Evolutionary conservation across 75 land plant species (phyloP), one percentile per base, ranked within the genome.

Genomic region (Sequoia sempervirens): DNA sequence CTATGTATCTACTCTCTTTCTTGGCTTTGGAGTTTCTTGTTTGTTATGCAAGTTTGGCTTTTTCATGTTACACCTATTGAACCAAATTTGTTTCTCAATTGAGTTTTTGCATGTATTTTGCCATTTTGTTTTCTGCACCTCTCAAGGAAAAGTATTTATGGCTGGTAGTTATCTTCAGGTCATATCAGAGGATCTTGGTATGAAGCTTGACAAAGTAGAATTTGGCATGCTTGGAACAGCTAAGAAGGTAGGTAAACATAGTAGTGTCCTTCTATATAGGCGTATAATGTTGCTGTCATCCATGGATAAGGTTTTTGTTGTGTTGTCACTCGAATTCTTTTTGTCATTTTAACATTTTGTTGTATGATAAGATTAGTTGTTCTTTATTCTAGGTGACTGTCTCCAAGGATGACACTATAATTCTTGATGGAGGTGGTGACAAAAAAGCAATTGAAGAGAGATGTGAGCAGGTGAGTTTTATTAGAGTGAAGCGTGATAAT

Each of bases 401-500:
- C 18, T 93, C 96, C 15, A 94, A 96, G 81, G 98, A 94, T 84
- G 98, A 94, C 83, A 88, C 94, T 32, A 91, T 94, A 66, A 88
- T 94, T 79, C 94, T 94, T 81, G 94, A 96, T 88, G 98, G 96
- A 13, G 90, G 89, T 66, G 94, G 94, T 88, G 93, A 94, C 86
- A 94, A 93, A 86, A 90, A 92, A 43, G 83, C 84, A 10, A 91
- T 96, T 79, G 96, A 91, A 54, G 96, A 93, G 75, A 87, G 95
- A 83, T 89, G 91, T 86, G 93, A 93, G 32, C 96, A 96, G 93
- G 98, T 96, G 79, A 79, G 68, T 53, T 81, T 32, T 64, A 36
- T 20, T 32, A 2, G 64, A 32, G 30, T 50, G 82, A 52, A 81
- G 37, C 3, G 23, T 20, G 5, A 1, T 78, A 18, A 43, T 76